Conservation (phyloP, 805 yeast species). For the Blastobotrys peoriensis region DNA sequence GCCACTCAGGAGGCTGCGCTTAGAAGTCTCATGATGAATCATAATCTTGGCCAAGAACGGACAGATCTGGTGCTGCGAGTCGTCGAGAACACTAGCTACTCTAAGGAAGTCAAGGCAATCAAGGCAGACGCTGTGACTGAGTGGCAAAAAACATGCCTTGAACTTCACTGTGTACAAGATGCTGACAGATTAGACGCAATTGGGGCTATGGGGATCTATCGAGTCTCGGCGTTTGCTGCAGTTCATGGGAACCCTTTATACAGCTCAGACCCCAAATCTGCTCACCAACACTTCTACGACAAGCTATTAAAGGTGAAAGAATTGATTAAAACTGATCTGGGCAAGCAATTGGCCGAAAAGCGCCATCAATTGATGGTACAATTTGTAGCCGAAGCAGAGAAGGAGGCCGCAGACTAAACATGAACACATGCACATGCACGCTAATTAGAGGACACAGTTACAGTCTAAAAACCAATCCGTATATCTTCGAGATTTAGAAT, state of each 20-base stretch:
- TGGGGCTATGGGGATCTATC: slow-evolving; percentile 32
- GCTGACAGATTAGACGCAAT: slow-evolving; percentile 39
- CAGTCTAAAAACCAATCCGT: too few species aligned
- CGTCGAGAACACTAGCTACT: slow-evolving; percentile 24
- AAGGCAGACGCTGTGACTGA: slow-evolving; percentile 23
- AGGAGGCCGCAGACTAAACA: slow-evolving; percentile 15
- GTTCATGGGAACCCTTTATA: slow-evolving; percentile 24
- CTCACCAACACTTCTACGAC: slow-evolving; percentile 29
- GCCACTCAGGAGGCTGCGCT: slow-evolving; percentile 11
- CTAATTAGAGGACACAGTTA: too few species aligned
- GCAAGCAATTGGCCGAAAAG: slow-evolving; percentile 15
- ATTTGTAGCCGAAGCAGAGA: slow-evolving; percentile 14
- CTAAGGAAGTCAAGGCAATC: slow-evolving; percentile 23
- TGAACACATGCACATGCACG: too few species aligned
- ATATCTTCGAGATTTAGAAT: too few species aligned
- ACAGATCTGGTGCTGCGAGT: slow-evolving; percentile 19
- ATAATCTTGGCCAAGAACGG: slow-evolving; percentile 16
- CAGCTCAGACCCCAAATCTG: slow-evolving; percentile 18
- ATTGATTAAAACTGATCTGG: slow-evolving; percentile 25
- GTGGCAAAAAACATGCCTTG: slow-evolving; percentile 29
- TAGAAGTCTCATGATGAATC: slow-evolving; percentile 10
- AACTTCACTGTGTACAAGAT: slow-evolving; percentile 22
- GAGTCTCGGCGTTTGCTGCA: slow-evolving; percentile 31
- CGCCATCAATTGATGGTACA: slow-evolving; percentile 24
- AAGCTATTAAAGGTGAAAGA: slow-evolving; percentile 27